These are phyloP conservation scores for Raphanus hybrid DNA, from an alignment of 441 rosid species.

Conservation along the genomic window DNA sequence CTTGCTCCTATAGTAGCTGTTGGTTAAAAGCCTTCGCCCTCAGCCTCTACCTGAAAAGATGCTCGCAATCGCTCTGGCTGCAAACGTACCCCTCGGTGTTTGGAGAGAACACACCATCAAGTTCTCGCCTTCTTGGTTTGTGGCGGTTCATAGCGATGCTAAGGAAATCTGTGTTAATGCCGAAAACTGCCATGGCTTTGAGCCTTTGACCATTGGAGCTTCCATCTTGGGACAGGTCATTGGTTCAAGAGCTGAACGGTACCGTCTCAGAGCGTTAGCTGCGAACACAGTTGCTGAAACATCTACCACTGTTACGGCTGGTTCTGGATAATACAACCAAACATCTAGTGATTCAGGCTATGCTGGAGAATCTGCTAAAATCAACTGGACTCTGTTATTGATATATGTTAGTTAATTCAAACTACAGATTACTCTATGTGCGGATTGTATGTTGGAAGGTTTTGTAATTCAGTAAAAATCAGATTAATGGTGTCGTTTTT, in stretches of 20 bases:
- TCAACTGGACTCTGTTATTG: background rate
- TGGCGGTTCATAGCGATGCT: slow-evolving; percentile 87
- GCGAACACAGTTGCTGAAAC: too few relatives aligned
- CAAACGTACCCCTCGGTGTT: slow-evolving; percentile 42
- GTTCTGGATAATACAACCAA: too few relatives aligned
- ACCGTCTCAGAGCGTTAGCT: too few relatives aligned
- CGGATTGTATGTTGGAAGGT: too few relatives aligned
- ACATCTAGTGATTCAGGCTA: too few relatives aligned
- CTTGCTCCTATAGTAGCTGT: slow-evolving; percentile 79
- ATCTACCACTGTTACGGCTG: too few relatives aligned
- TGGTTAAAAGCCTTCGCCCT: slow-evolving; percentile 63
- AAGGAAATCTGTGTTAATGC: slow-evolving; percentile 81
- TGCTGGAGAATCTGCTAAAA: background rate
- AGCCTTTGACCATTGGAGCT: slow-evolving; percentile 71
- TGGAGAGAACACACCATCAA: slow-evolving; percentile 87
- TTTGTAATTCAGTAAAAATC: too few relatives aligned
- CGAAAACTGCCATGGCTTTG: slow-evolving; percentile 69
- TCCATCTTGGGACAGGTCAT: slow-evolving; percentile 82
- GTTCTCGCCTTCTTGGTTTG: slow-evolving; percentile 82
- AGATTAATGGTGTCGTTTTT: too few relatives aligned
- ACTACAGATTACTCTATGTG: too few relatives aligned
- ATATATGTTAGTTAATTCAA: too few relatives aligned
- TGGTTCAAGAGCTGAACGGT: slow-evolving; percentile 72
- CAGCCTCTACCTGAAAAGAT: too few relatives aligned
- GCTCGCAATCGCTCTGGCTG: too few relatives aligned